Evolutionary conservation across 352 stramenopile species (phyloP).

Genomic region (Phytophthora foliorum): DNA sequence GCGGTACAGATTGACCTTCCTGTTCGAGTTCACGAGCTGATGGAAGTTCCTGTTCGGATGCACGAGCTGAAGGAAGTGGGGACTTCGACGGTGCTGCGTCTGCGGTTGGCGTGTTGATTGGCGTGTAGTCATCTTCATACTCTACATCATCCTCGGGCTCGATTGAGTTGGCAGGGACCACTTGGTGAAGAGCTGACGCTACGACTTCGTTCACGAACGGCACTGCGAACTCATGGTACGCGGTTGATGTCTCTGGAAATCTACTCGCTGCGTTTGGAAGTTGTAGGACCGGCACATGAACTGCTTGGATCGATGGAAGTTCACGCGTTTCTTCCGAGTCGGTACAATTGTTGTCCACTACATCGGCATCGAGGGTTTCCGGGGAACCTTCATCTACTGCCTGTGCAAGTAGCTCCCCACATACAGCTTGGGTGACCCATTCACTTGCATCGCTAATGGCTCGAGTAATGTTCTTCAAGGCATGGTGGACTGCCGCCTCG

Average conservation of each 20-base stretch:
- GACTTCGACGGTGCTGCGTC: not conserved
- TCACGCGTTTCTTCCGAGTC: slow-evolving; percentile 4
- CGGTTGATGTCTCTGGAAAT: not conserved
- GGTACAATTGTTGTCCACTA: slow-evolving; percentile 5
- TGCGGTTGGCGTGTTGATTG: slow-evolving; percentile 24
- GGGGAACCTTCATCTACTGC: not conserved
- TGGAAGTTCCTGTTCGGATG: slow-evolving; percentile 10
- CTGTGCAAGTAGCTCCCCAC: slow-evolving; percentile 13
- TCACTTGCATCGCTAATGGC: slow-evolving; percentile 14
- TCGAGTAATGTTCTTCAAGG: slow-evolving; percentile 20
- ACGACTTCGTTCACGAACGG: slow-evolving; percentile 24
- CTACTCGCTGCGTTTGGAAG: not conserved
- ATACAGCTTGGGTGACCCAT: slow-evolving; percentile 10
- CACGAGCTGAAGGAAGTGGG: slow-evolving; percentile 1
- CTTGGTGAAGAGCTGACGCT: slow-evolving; percentile 17
- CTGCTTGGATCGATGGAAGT: not conserved
- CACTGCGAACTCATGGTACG: slow-evolving; percentile 15
- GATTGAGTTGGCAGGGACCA: not conserved
- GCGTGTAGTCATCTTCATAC: slow-evolving; percentile 32
- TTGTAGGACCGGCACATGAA: slow-evolving; percentile 10
- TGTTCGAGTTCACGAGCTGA: slow-evolving; percentile 8
- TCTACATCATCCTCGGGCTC: slow-evolving; percentile 20
- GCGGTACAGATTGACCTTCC: not conserved
- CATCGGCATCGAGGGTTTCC: not conserved
- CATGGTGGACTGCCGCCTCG: slow-evolving; percentile 10